Evolutionary conservation across 306 rosid genomes (phyloP).

Genomic region (apple (Malus domestica)): ASM211411v1 NC_041797.1:5797501-5798000

Average conservation of each 20-base stretch:
- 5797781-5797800: not conserved
- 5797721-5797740: not conserved
- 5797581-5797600: not conserved
- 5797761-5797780: not conserved
- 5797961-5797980: not conserved
- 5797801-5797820: not conserved
- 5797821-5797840: not conserved
- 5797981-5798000: not conserved
- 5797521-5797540: not conserved
- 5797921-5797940: not conserved
- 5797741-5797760: not conserved
- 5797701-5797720: not conserved
- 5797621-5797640: conserved; percentile 9
- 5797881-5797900: not conserved
- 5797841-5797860: not conserved
- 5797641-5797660: not conserved
- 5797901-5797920: not conserved
- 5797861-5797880: not conserved
- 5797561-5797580: not conserved
- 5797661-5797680: not conserved
- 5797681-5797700: not conserved
- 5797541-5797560: conserved; percentile 12
- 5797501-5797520: not conserved
- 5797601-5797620: not conserved
- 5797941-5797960: not conserved